Conservation (phyloP, 1,284 basidiomycete species). For the Coniferiporia weirii region DNA sequence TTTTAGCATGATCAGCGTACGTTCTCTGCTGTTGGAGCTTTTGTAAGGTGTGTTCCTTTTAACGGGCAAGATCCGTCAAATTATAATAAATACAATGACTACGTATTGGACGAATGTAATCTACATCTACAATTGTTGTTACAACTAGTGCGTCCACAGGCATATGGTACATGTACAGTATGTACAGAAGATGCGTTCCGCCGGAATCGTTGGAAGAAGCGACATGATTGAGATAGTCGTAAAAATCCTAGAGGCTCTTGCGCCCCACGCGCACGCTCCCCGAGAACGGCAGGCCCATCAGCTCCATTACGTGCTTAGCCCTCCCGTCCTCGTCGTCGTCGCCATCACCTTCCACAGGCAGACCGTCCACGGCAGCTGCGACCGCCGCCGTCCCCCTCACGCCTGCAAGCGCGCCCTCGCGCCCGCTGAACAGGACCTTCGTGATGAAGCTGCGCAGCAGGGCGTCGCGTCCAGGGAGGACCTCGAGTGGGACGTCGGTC, state of each 20-base stretch:
- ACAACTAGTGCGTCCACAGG: too few relatives aligned
- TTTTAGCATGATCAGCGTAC: too few relatives aligned
- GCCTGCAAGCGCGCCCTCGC: conserved; percentile 62
- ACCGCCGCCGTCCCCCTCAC: conserved; percentile 63
- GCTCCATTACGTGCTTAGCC: conserved; percentile 40
- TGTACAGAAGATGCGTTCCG: too few relatives aligned
- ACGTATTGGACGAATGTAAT: too few relatives aligned
- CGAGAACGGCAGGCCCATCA: conserved; percentile 59
- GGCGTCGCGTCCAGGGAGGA: conserved; percentile 66
- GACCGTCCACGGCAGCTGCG: conserved; percentile 50
- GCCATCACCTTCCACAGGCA: conserved; percentile 42
- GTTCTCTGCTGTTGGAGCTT: too few relatives aligned
- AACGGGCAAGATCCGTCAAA: too few relatives aligned
- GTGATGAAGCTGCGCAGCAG: conserved; percentile 68
- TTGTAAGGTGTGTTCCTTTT: too few relatives aligned
- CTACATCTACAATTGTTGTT: too few relatives aligned
- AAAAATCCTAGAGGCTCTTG: conserved; percentile 28
- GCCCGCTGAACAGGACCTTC: conserved; percentile 50
- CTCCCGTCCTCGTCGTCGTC: conserved; percentile 13
- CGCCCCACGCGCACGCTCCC: conserved; percentile 63
- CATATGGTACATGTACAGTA: too few relatives aligned
- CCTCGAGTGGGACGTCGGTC: conserved; percentile 65
- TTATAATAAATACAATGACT: too few relatives aligned
- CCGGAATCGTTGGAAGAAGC: too few relatives aligned
- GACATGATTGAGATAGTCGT: neutral